Conservation (phyloP, 176 grass and related monocot species). For the Oryza officinalis region DNA sequence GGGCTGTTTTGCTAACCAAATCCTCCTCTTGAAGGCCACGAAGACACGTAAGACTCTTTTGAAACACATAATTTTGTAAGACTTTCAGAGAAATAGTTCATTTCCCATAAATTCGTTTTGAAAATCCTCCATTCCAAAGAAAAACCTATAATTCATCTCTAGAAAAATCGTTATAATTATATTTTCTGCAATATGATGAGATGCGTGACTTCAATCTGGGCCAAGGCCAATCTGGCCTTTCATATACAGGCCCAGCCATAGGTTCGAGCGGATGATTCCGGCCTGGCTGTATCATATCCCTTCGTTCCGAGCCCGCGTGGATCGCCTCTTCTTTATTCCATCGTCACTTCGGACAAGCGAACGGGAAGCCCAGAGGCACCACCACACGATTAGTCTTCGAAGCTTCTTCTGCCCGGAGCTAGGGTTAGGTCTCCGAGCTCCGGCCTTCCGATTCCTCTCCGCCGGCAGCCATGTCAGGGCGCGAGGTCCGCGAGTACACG, state of each 20-base stretch:
- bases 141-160: too few relatives aligned
- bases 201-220: not conserved
- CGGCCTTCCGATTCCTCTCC: not conserved
- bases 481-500: conserved; percentile 98
- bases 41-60: too few relatives aligned
- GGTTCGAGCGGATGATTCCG: not conserved
- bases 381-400: conserved; percentile 1
- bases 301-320: not conserved
- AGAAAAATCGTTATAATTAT: too few relatives aligned
- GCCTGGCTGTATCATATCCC: not conserved
- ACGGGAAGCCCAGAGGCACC: not conserved
- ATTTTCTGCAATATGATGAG: too few relatives aligned
- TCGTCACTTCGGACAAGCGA: not conserved
- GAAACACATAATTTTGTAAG: too few relatives aligned
- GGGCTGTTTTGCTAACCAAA: too few relatives aligned
- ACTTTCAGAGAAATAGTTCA: too few relatives aligned
- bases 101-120: too few relatives aligned
- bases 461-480: conserved; percentile 62
- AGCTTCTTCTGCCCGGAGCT: conserved; percentile 3
- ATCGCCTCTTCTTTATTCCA: not conserved
- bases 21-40: too few relatives aligned
- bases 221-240: not conserved
- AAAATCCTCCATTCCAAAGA: too few relatives aligned
- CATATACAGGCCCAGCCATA: not conserved
- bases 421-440: conserved; percentile 36